Conservation (phyloP, 1,284 basidiomycete genomes). For the Cryptococcus jaspeensis region DNA sequence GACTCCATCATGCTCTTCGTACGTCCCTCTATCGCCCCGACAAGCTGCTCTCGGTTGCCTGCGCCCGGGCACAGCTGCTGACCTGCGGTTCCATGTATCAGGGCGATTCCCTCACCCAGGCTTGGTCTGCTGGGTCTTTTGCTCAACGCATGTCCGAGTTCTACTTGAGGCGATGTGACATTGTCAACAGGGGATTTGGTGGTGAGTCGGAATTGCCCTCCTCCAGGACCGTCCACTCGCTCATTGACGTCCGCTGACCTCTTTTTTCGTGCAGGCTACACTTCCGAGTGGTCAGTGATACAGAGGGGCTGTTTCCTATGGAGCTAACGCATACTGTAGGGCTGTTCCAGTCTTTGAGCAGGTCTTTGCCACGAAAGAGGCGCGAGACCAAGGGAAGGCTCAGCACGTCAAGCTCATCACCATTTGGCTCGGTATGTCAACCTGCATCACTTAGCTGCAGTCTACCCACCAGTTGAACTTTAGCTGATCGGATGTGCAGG, state of each 20-base stretch:
- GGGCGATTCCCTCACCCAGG: conserved; percentile 51
- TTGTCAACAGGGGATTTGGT: conserved; percentile 70
- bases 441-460: too few relatives aligned
- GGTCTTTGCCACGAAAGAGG: conserved; percentile 60
- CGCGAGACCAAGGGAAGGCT: conserved; percentile 57
- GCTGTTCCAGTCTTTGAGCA: conserved; percentile 72
- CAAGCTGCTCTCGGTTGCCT: too few relatives aligned
- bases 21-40: conserved; percentile 5
- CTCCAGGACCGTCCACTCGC: too few relatives aligned
- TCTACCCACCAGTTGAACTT: background rate
- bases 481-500: conserved; percentile 24
- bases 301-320: background rate
- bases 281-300: conserved; percentile 62
- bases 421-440: conserved; percentile 71
- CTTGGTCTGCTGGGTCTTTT: conserved; percentile 40
- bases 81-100: conserved; percentile 9
- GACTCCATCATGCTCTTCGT: conserved; percentile 49
- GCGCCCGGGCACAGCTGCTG: too few relatives aligned
- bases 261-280: conserved; percentile 69
- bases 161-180: conserved; percentile 74
- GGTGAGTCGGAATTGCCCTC: conserved; percentile 33
- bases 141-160: conserved; percentile 52
- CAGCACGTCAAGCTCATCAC: conserved; percentile 64
- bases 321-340: conserved; percentile 42
- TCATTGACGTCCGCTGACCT: background rate